Base-by-base conservation (phyloP, 2,329 filamentous ascomycete genomes). In the Dactylellina drechsleri region DNA sequence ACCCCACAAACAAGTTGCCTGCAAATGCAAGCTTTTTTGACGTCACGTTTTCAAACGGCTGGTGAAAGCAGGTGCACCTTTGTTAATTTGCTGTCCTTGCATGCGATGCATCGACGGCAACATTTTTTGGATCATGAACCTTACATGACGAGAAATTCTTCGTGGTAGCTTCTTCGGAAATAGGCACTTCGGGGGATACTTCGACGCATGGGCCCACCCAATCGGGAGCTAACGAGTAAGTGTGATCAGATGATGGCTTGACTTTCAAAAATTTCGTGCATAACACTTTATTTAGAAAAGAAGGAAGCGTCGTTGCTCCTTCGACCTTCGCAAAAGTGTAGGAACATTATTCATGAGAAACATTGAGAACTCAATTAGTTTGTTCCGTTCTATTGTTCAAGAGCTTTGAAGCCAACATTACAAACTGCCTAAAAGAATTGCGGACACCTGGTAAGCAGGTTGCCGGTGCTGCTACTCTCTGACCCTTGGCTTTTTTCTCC, bases 71-170 rank as follows among this genome's bases (percentile, higher is more conserved):
- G 71, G 20, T 75, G 71, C 71, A 68, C 47, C 50, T 75, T 75
- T 75, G 71, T 64, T 67, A 53, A 59, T 64, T 68, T 68, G 49
- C 40, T 75, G 64, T 68, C 50, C 64, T 62, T 75, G 71, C 64
- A 68, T 68, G 64, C 58, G 53, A 65, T 6, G 36, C 41, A 36
- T 67, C 31, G 43, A 64, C 70, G n/a, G 59, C 56, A 67, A 60
- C 16, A 56, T 62, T 73, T 59, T 36, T 41, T 50, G 5, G 43
- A 47, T 47, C 13, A 18, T 18, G 16, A 62, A 41, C 50, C 66
- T 62, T 60, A 60, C 50, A 60, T 54, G 50, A 40, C 57, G 45
- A n/a, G 23, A 28, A 16, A 53, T 18, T 43, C 36, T 65, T 23
- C 41, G 28, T 52, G 53, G 31, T 36, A 36, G 53, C 52, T 45